Conservation (phyloP, 768 basidiomycete genomes). For the Suillus lakei region DNA sequence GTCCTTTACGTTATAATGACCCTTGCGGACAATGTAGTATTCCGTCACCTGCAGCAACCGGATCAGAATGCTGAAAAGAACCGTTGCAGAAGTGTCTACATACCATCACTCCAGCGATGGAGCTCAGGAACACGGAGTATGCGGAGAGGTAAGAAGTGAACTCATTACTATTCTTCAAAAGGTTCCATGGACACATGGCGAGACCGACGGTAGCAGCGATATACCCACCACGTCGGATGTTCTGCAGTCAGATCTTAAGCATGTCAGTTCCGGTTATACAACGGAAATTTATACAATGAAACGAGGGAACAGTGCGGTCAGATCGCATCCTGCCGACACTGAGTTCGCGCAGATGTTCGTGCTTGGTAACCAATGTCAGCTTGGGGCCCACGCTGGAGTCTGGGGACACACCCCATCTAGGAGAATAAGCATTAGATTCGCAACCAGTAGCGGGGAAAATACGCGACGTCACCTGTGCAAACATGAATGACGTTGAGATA, state of each 20-base stretch:
- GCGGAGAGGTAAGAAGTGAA: constrained; percentile 85
- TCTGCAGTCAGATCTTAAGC: constrained; percentile 43
- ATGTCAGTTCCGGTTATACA: constrained; percentile 1
- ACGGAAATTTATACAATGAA: constrained; percentile 57
- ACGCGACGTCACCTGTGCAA: constrained; percentile 59
- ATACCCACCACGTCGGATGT: constrained; percentile 86
- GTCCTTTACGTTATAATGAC: constrained; percentile 71
- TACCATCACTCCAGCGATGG: constrained; percentile 83
- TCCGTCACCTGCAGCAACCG: constrained; percentile 60
- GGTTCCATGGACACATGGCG: constrained; percentile 78
- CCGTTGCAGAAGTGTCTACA: constrained; percentile 12
- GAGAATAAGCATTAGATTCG: constrained; percentile 3
- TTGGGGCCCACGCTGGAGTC: constrained; percentile 17
- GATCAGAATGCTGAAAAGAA: background rate
- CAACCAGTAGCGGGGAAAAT: background rate
- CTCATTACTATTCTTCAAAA: constrained; percentile 71
- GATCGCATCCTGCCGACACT: constrained; percentile 81
- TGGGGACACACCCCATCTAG: constrained; percentile 33
- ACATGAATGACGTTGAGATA: constrained; percentile 79
- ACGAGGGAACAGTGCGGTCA: constrained; percentile 78
- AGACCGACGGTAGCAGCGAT: constrained; percentile 80
- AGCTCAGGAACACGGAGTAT: constrained; percentile 82
- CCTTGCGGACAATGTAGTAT: constrained; percentile 75
- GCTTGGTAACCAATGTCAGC: constrained; percentile 36
- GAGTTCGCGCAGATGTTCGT: constrained; percentile 87